Conservation (phyloP, 2,329 filamentous ascomycete species). For the Cryphonectria nitschkei region DNA sequence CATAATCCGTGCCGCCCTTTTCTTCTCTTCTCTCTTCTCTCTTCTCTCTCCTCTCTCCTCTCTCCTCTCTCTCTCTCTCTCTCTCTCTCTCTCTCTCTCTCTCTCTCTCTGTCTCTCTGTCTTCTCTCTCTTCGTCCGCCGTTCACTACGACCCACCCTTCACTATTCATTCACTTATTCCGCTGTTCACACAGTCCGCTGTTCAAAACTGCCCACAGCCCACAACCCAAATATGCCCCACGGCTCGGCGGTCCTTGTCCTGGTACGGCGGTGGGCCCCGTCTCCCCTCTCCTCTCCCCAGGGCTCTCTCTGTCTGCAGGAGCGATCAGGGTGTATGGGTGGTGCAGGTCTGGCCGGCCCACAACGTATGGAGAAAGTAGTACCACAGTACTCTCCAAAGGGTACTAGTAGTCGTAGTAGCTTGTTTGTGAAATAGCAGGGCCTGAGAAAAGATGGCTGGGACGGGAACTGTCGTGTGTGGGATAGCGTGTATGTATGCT, state of each 20-base stretch:
- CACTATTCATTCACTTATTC: not conserved
- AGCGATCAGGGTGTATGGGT: not conserved
- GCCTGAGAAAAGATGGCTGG: not conserved
- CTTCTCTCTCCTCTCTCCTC: too few species aligned
- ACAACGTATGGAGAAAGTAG: not conserved
- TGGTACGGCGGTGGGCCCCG: not conserved
- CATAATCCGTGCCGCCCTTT: not conserved
- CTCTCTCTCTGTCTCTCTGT: too few species aligned
- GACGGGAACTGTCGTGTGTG: not conserved
- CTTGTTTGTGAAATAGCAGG: not conserved
- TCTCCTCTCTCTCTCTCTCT: too few species aligned
- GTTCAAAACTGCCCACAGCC: not conserved
- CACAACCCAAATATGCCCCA: not conserved
- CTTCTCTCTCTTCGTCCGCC: too few species aligned
- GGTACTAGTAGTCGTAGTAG: not conserved
- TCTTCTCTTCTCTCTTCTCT: too few species aligned
- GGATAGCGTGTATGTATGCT: not conserved
- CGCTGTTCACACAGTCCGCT: not conserved
- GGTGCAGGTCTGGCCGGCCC: not conserved
- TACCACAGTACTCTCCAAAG: not conserved
- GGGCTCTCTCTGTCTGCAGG: slow-evolving; percentile 1
- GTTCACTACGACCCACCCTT: not conserved
- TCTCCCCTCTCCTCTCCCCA: not conserved
- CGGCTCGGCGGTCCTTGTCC: not conserved
- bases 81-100: too few species aligned